A percentile compares a stretch with the other conserved stretches of the same genome.
These are phyloP conservation scores for Lactarius tabidus DNA, from an alignment of 768 basidiomycete genomes.

Conservation along the genomic window DNA sequence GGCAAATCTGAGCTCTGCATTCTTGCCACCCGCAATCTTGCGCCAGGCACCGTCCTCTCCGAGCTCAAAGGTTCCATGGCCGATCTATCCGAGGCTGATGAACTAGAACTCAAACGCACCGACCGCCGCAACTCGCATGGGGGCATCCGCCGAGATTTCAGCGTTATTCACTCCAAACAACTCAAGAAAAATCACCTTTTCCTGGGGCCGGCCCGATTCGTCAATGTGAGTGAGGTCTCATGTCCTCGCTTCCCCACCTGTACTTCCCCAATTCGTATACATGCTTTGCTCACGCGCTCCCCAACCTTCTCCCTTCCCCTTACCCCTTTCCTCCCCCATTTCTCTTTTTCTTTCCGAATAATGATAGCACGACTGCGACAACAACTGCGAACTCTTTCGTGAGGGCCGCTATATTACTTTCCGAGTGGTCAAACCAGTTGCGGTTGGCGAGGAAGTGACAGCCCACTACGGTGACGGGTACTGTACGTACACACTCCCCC, in stretches of 20 bases:
- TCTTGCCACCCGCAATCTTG: slow-evolving; percentile 69
- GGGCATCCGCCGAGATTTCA: slow-evolving; percentile 76
- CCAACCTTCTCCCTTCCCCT: slow-evolving; percentile 2
- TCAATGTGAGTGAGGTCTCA: slow-evolving; percentile 60
- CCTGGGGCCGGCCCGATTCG: slow-evolving; percentile 87
- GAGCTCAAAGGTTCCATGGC: slow-evolving; percentile 92
- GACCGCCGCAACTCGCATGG: slow-evolving; percentile 59
- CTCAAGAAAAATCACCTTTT: slow-evolving; percentile 92
- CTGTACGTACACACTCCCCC: slow-evolving; percentile 50
- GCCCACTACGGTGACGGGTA: slow-evolving; percentile 90
- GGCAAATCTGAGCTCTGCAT: slow-evolving; percentile 89
- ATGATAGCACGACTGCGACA: slow-evolving; percentile 79
- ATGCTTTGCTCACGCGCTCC: slow-evolving; percentile 20
- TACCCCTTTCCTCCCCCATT: slow-evolving; percentile 1
- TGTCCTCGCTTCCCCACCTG: slow-evolving; percentile 16
- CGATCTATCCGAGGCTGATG: slow-evolving; percentile 79
- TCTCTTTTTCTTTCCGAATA: slow-evolving; percentile 19
- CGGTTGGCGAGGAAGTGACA: slow-evolving; percentile 80
- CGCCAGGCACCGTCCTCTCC: slow-evolving; percentile 68
- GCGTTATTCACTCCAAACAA: slow-evolving; percentile 86
- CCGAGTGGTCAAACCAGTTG: slow-evolving; percentile 72
- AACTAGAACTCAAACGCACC: slow-evolving; percentile 80
- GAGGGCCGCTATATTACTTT: slow-evolving; percentile 90
- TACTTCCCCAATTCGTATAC: slow-evolving; percentile 17
- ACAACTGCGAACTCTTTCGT: slow-evolving; percentile 85